phyloP scores from a whole-genome alignment of 805 yeast genomes.

The Yamadazyma phyllophila region DNA sequence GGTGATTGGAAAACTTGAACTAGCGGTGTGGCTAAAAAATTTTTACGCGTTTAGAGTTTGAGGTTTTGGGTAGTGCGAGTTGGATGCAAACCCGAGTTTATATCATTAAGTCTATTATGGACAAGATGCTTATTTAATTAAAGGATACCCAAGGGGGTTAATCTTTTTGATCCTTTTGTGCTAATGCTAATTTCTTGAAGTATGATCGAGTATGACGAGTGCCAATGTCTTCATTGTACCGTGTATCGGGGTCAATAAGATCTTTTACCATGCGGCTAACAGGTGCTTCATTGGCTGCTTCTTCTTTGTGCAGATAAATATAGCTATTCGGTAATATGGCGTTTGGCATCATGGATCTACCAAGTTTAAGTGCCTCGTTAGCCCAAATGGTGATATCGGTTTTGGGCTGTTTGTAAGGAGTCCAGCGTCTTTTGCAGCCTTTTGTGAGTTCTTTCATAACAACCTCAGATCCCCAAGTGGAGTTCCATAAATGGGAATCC shows the following conservation, averaged over 20 bases:
- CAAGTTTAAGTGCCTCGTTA: slow-evolving; percentile 59
- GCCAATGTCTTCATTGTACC: slow-evolving; percentile 23
- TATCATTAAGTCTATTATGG: no score
- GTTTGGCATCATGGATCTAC: slow-evolving; percentile 61
- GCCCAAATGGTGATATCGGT: slow-evolving; percentile 59
- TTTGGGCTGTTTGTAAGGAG: slow-evolving; percentile 52
- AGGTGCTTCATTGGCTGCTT: slow-evolving; percentile 11
- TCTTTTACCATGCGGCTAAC: slow-evolving; percentile 35
- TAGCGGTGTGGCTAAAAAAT: not conserved
- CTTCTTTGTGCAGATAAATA: slow-evolving; percentile 28
- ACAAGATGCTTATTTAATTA: no score
- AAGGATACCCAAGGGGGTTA: no score
- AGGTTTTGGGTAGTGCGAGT: not conserved
- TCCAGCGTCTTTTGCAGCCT: slow-evolving; percentile 70
- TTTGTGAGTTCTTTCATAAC: slow-evolving; percentile 63
- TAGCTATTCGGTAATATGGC: slow-evolving; percentile 39
- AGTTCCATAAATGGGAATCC: slow-evolving; percentile 47
- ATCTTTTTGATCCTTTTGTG: no score
- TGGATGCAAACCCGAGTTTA: not conserved
- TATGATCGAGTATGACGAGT: slow-evolving; percentile 42
- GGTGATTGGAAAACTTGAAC: no score
- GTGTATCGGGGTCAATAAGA: slow-evolving; percentile 23
- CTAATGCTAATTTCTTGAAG: slow-evolving; percentile 22
- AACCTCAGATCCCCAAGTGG: slow-evolving; percentile 60
- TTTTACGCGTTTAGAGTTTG: slow-evolving; percentile 3